Percentiles rank a stretch among this genome's conserved stretches.
phyloP scores from a whole-genome alignment of 2,329 filamentous ascomycete genomes.

The Orbilia javanica region DNA sequence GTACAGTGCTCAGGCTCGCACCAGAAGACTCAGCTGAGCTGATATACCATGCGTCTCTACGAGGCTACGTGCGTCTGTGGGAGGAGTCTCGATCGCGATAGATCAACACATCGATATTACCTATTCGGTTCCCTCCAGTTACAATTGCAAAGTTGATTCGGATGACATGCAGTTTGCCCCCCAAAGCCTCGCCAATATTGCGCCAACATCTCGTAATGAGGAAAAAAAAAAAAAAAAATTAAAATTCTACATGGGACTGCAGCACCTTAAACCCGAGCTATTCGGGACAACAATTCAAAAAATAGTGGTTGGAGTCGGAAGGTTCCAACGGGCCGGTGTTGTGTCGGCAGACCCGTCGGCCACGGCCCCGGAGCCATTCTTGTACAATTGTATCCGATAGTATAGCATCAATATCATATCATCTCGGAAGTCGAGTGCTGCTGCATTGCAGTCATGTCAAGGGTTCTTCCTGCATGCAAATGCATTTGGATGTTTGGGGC shows the following conservation, averaged over 20 bases:
- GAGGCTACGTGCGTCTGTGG: too few relatives aligned
- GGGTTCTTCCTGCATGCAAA: slow-evolving; percentile 20
- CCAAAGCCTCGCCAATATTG: background rate
- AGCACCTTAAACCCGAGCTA: slow-evolving; percentile 5
- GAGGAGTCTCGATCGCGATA: too few relatives aligned
- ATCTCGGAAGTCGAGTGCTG: slow-evolving; percentile 2
- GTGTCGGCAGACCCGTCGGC: slow-evolving; percentile 28
- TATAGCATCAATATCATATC: slow-evolving; percentile 14
- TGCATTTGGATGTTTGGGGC: slow-evolving; percentile 16
- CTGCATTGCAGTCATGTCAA: slow-evolving; percentile 9
- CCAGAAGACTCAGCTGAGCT: background rate
- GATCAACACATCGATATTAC: background rate
- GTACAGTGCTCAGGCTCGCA: too few relatives aligned
- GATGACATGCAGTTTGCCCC: background rate
- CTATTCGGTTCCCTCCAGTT: too few relatives aligned
- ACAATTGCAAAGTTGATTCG: background rate
- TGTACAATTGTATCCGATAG: background rate
- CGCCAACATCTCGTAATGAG: background rate
- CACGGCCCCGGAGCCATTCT: background rate
- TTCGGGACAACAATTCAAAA: slow-evolving; percentile 20
- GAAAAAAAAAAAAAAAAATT: too few relatives aligned
- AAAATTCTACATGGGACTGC: background rate
- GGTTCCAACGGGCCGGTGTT: slow-evolving; percentile 19
- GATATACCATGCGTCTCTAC: too few relatives aligned
- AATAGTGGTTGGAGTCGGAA: slow-evolving; percentile 1